phyloP scores from a whole-genome alignment of 2,329 filamentous ascomycete genomes.

The Xylariaceae sp. region DNA sequence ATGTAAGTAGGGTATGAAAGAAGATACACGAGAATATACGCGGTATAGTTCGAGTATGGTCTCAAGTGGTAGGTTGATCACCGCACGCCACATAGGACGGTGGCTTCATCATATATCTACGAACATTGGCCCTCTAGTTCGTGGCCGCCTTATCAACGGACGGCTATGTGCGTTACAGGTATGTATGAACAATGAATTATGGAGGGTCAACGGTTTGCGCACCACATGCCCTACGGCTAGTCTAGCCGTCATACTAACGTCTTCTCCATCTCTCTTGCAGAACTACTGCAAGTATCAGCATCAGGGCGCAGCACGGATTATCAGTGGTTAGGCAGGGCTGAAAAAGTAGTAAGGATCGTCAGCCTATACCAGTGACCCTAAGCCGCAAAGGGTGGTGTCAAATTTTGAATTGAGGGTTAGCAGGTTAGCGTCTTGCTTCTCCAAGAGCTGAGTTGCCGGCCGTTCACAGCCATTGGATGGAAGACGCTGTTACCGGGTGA shows the following conservation, averaged over 20 bases:
- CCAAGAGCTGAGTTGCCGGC: conserved; percentile 8
- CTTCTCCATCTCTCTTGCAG: conserved; percentile 11
- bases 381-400: conserved; percentile 8
- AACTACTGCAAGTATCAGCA: conserved; percentile 17
- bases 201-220: conserved; percentile 9
- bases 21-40: background rate
- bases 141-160: conserved; percentile 5
- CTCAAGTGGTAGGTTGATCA: conserved; percentile 1
- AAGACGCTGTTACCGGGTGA: conserved; percentile 10
- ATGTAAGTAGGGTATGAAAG: conserved; percentile 6
- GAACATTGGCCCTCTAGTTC: conserved; percentile 11
- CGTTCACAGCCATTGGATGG: conserved; percentile 16
- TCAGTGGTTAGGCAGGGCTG: conserved; percentile 28
- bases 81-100: conserved; percentile 11
- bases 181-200: conserved; percentile 13
- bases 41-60: background rate
- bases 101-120: conserved; percentile 28
- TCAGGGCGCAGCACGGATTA: conserved; percentile 24
- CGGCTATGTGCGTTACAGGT: conserved; percentile 9
- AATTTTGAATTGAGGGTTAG: background rate
- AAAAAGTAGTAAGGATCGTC: conserved; percentile 25
- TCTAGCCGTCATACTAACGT: conserved; percentile 7
- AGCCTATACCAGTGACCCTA: conserved; percentile 16
- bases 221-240: conserved; percentile 1
- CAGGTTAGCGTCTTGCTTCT: background rate